A percentile compares a stretch with the other conserved stretches of the same genome.
phyloP scores from a whole-genome alignment of 306 rosid species.

The Lagenaria siceraria region DNA sequence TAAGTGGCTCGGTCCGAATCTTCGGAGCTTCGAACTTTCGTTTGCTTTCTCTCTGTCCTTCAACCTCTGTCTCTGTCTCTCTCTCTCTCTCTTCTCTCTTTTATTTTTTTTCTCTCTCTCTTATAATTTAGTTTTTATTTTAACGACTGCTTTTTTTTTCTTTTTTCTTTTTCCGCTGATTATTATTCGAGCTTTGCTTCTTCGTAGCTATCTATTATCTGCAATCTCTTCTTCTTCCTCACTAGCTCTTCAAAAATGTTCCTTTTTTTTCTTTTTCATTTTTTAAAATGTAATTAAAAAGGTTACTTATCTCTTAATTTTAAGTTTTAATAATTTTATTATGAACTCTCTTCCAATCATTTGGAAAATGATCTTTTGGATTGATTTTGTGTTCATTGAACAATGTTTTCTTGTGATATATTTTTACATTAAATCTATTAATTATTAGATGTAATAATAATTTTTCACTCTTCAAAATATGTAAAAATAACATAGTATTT shows the following conservation, averaged over 20 bases:
- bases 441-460: too few relatives aligned
- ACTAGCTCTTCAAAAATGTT: not conserved
- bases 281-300: not conserved
- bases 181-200: not conserved
- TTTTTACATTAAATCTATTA: too few relatives aligned
- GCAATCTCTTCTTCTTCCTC: slow-evolving; percentile 1
- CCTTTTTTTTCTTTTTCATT: not conserved
- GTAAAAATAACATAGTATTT: too few relatives aligned
- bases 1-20: slow-evolving; percentile 38
- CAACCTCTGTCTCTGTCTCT: not conserved
- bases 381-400: too few relatives aligned
- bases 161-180: not conserved
- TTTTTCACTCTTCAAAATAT: too few relatives aligned
- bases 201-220: not conserved
- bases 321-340: not conserved
- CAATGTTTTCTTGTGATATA: too few relatives aligned
- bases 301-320: not conserved
- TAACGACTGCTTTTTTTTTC: not conserved
- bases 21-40: slow-evolving; percentile 34
- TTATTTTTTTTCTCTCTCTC: not conserved
- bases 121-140: not conserved
- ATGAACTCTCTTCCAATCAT: not conserved
- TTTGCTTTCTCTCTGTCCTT: not conserved
- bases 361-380: not conserved
- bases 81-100: not conserved